A percentile compares a stretch with the other conserved stretches of the same genome.
phyloP scores from a whole-genome alignment of 257 asterid genomes.

The Schizonepeta tenuifolia region DNA sequence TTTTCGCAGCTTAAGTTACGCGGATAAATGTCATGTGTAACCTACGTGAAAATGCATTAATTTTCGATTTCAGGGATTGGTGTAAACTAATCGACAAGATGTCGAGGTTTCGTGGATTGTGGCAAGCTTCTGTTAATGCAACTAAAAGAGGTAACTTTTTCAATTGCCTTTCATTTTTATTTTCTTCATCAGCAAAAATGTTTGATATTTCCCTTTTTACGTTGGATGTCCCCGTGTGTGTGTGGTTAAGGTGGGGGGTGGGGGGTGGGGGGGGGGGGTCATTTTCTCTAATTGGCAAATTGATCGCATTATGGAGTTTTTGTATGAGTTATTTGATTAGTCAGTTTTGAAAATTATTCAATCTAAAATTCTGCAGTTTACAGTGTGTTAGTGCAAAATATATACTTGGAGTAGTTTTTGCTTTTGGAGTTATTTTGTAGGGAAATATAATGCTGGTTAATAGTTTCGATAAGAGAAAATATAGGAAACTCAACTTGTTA shows the following conservation, averaged over 20 bases:
- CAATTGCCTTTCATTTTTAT: neutral
- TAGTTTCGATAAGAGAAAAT: neutral
- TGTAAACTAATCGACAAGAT: constrained; percentile 33
- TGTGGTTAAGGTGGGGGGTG: neutral
- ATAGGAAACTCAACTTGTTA: neutral
- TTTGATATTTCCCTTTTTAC: neutral
- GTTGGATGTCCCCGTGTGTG: too few relatives aligned
- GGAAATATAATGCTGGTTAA: neutral
- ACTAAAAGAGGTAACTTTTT: constrained; percentile 65
- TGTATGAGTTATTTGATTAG: neutral
- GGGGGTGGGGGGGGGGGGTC: neutral
- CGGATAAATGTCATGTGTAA: neutral
- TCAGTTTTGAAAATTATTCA: neutral
- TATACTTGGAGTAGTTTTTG: neutral
- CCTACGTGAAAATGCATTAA: neutral
- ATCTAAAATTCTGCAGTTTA: neutral
- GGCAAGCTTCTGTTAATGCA: constrained; percentile 79
- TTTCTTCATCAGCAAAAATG: neutral
- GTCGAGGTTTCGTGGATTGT: constrained; percentile 78
- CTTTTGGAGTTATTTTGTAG: neutral
- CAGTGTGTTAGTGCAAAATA: neutral
- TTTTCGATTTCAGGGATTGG: constrained; percentile 23
- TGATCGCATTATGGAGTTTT: neutral
- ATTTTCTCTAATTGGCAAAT: neutral
- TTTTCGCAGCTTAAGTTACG: neutral